These are phyloP conservation scores for Corymbia citriodora DNA, from an alignment of 441 rosid genomes.

Conservation along the genomic window DNA sequence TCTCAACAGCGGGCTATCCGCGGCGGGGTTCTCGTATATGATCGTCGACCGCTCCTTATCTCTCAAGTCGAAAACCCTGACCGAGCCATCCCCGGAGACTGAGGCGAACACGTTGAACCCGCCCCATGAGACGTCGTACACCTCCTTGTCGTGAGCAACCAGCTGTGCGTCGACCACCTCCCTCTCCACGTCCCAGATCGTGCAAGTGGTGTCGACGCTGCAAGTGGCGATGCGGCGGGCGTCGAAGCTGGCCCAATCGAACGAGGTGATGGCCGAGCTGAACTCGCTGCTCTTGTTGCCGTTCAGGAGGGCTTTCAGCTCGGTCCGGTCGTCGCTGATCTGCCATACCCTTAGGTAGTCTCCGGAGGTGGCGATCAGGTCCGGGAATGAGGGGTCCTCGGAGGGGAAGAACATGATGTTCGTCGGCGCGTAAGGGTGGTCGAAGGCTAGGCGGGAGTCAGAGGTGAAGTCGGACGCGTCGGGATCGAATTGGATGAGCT, in stretches of 20 bases:
- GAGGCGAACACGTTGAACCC: constrained; percentile 44
- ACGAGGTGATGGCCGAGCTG: constrained; percentile 42
- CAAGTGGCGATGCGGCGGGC: constrained; percentile 27
- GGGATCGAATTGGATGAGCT: constrained; percentile 35
- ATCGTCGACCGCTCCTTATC: constrained; percentile 57
- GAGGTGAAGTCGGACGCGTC: constrained; percentile 29
- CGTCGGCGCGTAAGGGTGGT: constrained; percentile 57
- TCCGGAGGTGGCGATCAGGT: constrained; percentile 45
- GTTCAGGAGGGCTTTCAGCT: constrained; percentile 35
- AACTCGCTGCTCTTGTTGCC: constrained; percentile 39
- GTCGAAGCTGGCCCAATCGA: constrained; percentile 56
- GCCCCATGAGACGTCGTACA: constrained; percentile 60
- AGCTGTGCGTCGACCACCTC: constrained; percentile 39
- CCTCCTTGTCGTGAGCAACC: constrained; percentile 59
- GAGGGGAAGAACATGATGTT: constrained; percentile 52
- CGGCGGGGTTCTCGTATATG: constrained; percentile 40
- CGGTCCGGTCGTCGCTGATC: constrained; percentile 36
- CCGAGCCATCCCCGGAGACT: constrained; percentile 49
- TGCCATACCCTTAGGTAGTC: constrained; percentile 52
- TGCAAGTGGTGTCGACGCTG: constrained; percentile 48
- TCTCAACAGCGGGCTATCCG: constrained; percentile 31
- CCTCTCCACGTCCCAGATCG: constrained; percentile 47
- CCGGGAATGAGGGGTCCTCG: constrained; percentile 26
- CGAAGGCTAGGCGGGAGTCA: constrained; percentile 33
- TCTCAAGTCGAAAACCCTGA: constrained; percentile 52